Base-by-base conservation (phyloP, 805 yeast species). In the Pichia scutulata region DNA sequence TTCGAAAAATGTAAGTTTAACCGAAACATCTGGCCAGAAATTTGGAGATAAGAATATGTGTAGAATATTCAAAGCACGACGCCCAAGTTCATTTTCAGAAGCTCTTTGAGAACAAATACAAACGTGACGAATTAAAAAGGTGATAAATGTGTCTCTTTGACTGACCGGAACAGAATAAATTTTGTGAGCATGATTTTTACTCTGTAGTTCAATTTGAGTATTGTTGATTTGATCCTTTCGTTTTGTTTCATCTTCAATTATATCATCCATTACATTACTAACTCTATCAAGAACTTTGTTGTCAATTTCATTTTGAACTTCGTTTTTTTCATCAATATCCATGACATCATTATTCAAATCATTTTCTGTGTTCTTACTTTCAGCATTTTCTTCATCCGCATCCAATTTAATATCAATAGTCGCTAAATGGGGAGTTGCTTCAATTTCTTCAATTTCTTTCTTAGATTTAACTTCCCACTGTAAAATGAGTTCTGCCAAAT, bases 21-120 rank as follows among this genome's bases (percentile, higher is more conserved):
- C 89, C n/a, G 83, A 77, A 7, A 89, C 95, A 57, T 89, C 96
- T 0, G 88, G 76, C 98, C 98, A 92, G 53, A 78, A 80, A 0
- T 75, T 76, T 4, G 86, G 81, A 10, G 88, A 81, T 50, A 90
- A 70, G 14, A 92, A 71, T 48, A 81, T 82, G 48, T 86, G 82
- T 44, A 93, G 70, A 12, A 89, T 82, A n/a, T 80, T 81, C 47
- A 93, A 67, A 0, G 96, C 93, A 44, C 88, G 78, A 51, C 82
- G 82, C 14, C 96, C 95, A 3, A 89, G 68, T 49, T 86, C 89
- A 57, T 82, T 82, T 55, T 89, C 96, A 0, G 93, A 80, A 0
- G 92, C 89, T 55, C 93, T 75, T 52, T 86, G 90, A 2, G 87
- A 87, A 50, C 89, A 82, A 40, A 89, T 81, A 65, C 98, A 90